Evolutionary conservation across 1,139 yeast genomes (phyloP), one percentile per base, ranked within the genome.

Genomic region (Hyphopichia khmerensis): DNA sequence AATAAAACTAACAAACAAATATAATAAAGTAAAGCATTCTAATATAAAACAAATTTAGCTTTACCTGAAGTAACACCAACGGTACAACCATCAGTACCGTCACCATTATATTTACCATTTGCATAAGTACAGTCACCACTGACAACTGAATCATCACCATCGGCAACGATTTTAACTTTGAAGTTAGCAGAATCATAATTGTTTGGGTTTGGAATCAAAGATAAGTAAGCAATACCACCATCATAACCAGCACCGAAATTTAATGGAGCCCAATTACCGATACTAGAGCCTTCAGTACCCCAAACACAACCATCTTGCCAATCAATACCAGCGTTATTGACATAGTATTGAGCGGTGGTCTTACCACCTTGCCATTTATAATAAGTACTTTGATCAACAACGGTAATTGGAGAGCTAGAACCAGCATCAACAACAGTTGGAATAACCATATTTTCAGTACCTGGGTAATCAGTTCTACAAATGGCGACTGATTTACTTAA

Each of bases 191-290:
- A 68, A 37, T 76, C 67, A 40, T 65, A 57, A 78, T 88, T 89
- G 82, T 89, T 89, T 62, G 97, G 96, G 75, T 91, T 91, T 67
- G 98, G 96, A 69, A 90, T 88, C 69, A 93, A 75, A 15, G 97
- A 88, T 60, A 93, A 75, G 80, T 89, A 93, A 47, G 96, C 77
- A 52, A 79, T 72, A 55, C 96, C 96, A 54, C 71, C 69, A 51
- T 87, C 76, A 70, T 77, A 75, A 61, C 98, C 98, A 46, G 98
- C 88, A 65, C 99, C 99, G 56, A 93, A 79, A 69, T 85, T 88
- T 55, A 93, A 78, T 56, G 99, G 99, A 52, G 99, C 96, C 96
- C 96, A 93, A 87, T 93, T 93, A 72, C 98, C 98, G 53, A 86
- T 72, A 58, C 87, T 90, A 40, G 89, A 75, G 50, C 90, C 88